Base-by-base conservation (phyloP, 257 asterid genomes). In the Striga asiatica region DNA sequence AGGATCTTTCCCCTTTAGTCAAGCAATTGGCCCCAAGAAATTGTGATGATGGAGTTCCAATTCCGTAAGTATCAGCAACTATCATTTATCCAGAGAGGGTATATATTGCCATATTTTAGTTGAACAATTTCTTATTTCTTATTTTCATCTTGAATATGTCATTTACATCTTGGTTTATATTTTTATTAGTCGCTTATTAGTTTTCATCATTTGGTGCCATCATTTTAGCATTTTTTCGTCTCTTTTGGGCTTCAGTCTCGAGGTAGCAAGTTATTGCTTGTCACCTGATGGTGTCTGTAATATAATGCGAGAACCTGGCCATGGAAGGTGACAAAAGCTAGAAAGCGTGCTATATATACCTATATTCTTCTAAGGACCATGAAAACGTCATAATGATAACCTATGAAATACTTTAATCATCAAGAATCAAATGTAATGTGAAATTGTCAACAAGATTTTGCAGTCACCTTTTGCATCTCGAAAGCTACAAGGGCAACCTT, bases 1-100 rank as follows among this genome's bases (percentile, higher is more conserved):
- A 21, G 65, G 95, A 92, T 69, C 94, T 92, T 24, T 92, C 95
- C 61, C 94, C 99, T 61, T 65, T 92, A 61, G 91, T 92, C 65
- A 84, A 76, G 78, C 91, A 81, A 70, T 65, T 92, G 78, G 76
- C 81, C 25, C 97, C 93, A 2, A 69, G 54, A 60, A 41, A 64
- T 17, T 69, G 66, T 64, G 74, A 42, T 18, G 65, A 59, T 64
- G 85, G 59, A 56, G 57, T 65, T 68, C 83, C 66, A 71, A 92
- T 88, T 61, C 97, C 99, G 99, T 88, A 84, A 28, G 95, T 79
- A 29, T 65, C 35, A 7, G 20, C 1, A 48, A 52, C 60, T 47
- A 50, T 11, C 62, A 14, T 31, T 52, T 53, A 17, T 49, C 42
- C 48, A 57, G 34, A 43, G 50, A 47, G 35, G 27, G n/a, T 42